Conservation (phyloP, 495 filamentous ascomycete genomes). For the Penicilliopsis zonata region DNA sequence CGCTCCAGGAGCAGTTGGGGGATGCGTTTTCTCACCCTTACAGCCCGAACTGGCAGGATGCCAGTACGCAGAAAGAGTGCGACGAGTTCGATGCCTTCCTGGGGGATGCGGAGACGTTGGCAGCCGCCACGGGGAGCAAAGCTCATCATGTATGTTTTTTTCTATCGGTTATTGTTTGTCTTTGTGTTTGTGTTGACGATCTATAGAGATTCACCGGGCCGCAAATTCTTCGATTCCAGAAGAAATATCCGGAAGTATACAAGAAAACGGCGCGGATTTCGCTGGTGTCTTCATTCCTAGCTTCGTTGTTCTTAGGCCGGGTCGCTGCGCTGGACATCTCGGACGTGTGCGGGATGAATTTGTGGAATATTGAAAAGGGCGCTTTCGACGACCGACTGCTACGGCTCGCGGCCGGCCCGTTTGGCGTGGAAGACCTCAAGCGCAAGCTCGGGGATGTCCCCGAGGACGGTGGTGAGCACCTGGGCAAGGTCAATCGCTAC, state of each 20-base stretch:
- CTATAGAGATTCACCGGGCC: slow-evolving; percentile 95
- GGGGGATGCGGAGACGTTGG: slow-evolving; percentile 53
- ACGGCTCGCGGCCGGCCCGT: slow-evolving; percentile 60
- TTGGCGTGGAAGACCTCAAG: slow-evolving; percentile 54
- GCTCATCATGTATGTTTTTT: slow-evolving; percentile 67
- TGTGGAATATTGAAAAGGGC: slow-evolving; percentile 77
- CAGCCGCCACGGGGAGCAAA: slow-evolving; percentile 72
- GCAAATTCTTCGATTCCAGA: slow-evolving; percentile 80
- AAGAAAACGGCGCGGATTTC: slow-evolving; percentile 71
- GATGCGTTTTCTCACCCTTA: slow-evolving; percentile 73
- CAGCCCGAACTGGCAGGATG: slow-evolving; percentile 96
- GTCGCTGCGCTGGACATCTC: slow-evolving; percentile 87
- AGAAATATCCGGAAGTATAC: slow-evolving; percentile 71
- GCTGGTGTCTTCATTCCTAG: slow-evolving; percentile 88
- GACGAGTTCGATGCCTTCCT: slow-evolving; percentile 70
- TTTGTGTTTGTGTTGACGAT: no score
- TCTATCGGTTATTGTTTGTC: slow-evolving; percentile 2
- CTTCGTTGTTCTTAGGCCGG: slow-evolving; percentile 76
- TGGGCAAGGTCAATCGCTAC: slow-evolving; percentile 64
- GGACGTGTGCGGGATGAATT: slow-evolving; percentile 93
- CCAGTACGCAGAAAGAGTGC: slow-evolving; percentile 84
- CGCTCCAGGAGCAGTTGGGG: slow-evolving; percentile 57
- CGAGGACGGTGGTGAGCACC: slow-evolving; percentile 63
- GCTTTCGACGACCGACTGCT: slow-evolving; percentile 64
- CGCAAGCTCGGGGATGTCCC: slow-evolving; percentile 71